Percentiles rank a stretch among this genome's conserved stretches.
Evolutionary conservation across 2,329 filamentous ascomycete species (phyloP).

Genomic region (Colletotrichum limetticola): DNA sequence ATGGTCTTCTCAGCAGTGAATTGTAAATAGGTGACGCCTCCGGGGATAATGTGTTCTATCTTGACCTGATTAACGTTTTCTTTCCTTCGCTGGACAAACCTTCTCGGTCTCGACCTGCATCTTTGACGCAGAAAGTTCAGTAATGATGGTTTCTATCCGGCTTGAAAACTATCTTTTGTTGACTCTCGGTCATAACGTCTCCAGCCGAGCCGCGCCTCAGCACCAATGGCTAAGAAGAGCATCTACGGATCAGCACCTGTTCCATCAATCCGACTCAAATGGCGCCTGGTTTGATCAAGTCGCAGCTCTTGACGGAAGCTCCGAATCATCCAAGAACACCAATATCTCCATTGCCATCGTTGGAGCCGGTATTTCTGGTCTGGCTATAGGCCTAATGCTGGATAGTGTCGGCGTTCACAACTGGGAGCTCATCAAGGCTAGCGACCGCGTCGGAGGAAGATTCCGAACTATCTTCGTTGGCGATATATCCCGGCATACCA

Average conservation of each 20-base stretch:
- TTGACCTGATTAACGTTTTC: too few species aligned
- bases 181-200: not conserved
- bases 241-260: not conserved
- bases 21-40: too few species aligned
- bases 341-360: conserved; percentile 61
- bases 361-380: conserved; percentile 68
- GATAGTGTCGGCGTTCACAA: conserved; percentile 62
- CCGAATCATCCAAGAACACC: conserved; percentile 27
- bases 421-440: conserved; percentile 67
- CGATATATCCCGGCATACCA: conserved; percentile 48
- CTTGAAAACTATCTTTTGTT: not conserved
- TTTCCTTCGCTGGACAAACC: too few species aligned
- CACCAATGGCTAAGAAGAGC: not conserved
- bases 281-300: conserved; percentile 54
- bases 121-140: too few species aligned
- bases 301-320: conserved; percentile 45
- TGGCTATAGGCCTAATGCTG: conserved; percentile 63
- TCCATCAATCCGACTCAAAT: conserved; percentile 43
- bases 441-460: conserved; percentile 65
- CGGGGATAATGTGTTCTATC: too few species aligned
- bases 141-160: too few species aligned
- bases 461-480: conserved; percentile 69
- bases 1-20: too few species aligned
- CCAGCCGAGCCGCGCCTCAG: not conserved
- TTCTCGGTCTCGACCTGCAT: too few species aligned